Percentiles rank a stretch among this genome's conserved stretches.
phyloP scores from a whole-genome alignment of 2,329 filamentous ascomycete species.

The Xylaria sp. region DNA sequence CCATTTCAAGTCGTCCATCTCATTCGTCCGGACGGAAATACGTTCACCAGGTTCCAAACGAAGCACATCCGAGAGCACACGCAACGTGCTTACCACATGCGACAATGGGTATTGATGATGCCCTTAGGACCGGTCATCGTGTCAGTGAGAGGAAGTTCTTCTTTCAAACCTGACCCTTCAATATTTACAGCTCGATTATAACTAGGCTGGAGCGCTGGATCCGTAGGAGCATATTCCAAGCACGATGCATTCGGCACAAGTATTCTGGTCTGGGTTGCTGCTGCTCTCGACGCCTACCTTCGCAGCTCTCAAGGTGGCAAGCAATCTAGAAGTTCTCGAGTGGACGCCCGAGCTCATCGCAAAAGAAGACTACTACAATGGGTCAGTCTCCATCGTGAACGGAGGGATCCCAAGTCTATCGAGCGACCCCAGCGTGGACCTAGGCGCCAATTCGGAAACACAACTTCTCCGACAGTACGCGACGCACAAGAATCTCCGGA shows the following conservation, averaged over 20 bases:
- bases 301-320: constrained; percentile 39
- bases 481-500: constrained; percentile 48
- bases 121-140: neutral
- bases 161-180: constrained; percentile 1
- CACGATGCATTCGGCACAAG: constrained; percentile 18
- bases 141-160: neutral
- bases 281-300: constrained; percentile 14
- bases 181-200: neutral
- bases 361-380: constrained; percentile 42
- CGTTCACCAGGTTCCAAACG: neutral
- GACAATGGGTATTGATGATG: neutral
- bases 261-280: neutral
- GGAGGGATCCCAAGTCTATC: constrained; percentile 51
- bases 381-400: constrained; percentile 42
- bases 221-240: neutral
- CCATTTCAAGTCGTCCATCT: neutral
- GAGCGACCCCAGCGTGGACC: constrained; percentile 45
- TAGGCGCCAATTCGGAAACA: constrained; percentile 52
- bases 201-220: neutral
- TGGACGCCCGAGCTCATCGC: constrained; percentile 43
- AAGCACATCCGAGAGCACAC: neutral
- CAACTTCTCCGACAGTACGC: constrained; percentile 51
- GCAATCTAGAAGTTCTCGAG: constrained; percentile 39
- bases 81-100: neutral
- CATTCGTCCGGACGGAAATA: constrained; percentile 18